Base-by-base conservation (phyloP, 768 basidiomycete species). In the Leccinum broughii region DNA sequence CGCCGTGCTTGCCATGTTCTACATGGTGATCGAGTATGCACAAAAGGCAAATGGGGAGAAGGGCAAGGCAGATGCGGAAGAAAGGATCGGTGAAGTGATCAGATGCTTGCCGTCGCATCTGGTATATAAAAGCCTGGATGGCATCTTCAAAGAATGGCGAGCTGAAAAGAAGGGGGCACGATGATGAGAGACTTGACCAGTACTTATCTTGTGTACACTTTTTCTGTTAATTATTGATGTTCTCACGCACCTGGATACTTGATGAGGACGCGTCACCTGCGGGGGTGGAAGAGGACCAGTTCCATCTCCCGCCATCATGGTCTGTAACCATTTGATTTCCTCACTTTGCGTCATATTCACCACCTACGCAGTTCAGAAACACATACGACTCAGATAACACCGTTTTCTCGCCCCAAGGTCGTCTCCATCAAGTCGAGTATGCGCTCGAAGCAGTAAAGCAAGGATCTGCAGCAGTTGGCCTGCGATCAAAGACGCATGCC, bases 351-450 rank as follows among this genome's bases (percentile, higher is more conserved):
- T 26, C 7, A 39, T 56, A 13, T 62, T 68, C 4, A 66, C 44
- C 30, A 49, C n/a, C 9, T 6, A 22, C 15, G 24, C 72, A 94
- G 92, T 94, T 93, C 72, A 82, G 95, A 69, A 97, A 97, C 73
- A 96, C 95, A 3, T 98, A 98, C 80, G 96, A 98, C 77, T 96
- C 94, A 51, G 96, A 98, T 78, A 98, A 97, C 78, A 98, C 95
- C 48, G 95, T 95, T 66, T 94, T 95, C 80, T 93, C 90, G 4
- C 96, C 95, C 1, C 96, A 97, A 81, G 95, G 96, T 60, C 89
- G 96, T 46, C 83, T 98, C 55, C 96, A 98, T 76, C 93, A 97
- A 74, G 95, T 97, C 67, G 95, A 97, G 77, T 97, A 99, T 84
- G 95, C 97, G 2, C 87, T 98, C 56, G 97, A 99, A 77, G 97